Evolutionary conservation across 2,329 filamentous ascomycete genomes (phyloP).

Genomic region (Magnaporthales sp.): DNA sequence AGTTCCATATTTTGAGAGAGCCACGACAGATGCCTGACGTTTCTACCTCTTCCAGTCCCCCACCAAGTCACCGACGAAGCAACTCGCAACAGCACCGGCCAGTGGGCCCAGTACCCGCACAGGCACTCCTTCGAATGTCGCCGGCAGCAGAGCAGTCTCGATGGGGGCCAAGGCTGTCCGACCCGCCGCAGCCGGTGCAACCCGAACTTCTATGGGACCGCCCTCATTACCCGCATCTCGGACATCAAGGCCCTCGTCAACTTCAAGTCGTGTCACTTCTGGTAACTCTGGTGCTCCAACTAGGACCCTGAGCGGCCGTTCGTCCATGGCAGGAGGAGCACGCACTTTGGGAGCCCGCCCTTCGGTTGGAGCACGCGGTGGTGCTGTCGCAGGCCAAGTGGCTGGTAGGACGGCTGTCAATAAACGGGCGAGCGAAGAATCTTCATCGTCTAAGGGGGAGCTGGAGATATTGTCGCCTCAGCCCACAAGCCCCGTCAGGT

Average conservation of each 20-base stretch:
- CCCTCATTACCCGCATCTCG: constrained; percentile 41
- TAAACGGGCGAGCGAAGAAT: constrained; percentile 25
- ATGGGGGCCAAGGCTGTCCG: constrained; percentile 39
- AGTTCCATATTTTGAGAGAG: neutral
- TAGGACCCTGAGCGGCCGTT: constrained; percentile 31
- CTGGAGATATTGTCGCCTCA: constrained; percentile 40
- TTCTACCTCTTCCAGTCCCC: constrained; percentile 47
- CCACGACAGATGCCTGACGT: constrained; percentile 12
- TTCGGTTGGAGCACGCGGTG: constrained; percentile 5
- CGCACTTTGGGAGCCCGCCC: constrained; percentile 25
- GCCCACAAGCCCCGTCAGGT: constrained; percentile 39
- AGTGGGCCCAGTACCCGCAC: constrained; percentile 54
- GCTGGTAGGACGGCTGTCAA: constrained; percentile 32
- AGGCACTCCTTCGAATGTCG: constrained; percentile 51
- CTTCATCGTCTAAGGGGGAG: constrained; percentile 29
- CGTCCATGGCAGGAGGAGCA: constrained; percentile 25
- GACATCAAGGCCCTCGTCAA: constrained; percentile 33
- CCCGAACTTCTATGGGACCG: constrained; percentile 60
- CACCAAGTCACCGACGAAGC: constrained; percentile 73
- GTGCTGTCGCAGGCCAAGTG: constrained; percentile 30
- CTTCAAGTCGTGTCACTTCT: constrained; percentile 12
- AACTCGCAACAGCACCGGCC: constrained; percentile 45
- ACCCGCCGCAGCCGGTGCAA: constrained; percentile 39
- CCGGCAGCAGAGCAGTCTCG: constrained; percentile 28
- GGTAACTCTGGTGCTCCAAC: constrained; percentile 15